phyloP scores from a whole-genome alignment of 345 rosid genomes.

The Hevea brasiliensis region DNA sequence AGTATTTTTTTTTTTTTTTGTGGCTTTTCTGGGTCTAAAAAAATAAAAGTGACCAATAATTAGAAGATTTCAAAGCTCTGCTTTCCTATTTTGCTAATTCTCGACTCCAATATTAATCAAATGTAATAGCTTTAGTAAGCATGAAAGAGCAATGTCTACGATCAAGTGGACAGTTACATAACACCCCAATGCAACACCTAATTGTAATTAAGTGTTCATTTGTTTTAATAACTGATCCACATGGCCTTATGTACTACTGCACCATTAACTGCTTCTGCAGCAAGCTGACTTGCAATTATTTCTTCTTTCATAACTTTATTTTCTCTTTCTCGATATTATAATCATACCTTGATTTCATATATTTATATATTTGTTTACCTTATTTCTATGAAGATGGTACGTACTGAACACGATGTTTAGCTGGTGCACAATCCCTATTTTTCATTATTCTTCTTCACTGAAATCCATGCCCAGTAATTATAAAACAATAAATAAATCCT shows the following conservation, averaged over 20 bases:
- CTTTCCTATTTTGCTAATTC: no score
- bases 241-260: slow-evolving; percentile 35
- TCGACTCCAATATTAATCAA: no score
- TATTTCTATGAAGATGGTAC: slow-evolving; percentile 11
- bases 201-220: background rate
- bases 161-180: slow-evolving; percentile 40
- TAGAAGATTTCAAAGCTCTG: no score
- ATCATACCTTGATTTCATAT: slow-evolving; percentile 13
- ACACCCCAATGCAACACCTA: slow-evolving; percentile 27
- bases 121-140: no score
- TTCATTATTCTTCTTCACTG: slow-evolving; percentile 30
- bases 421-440: slow-evolving; percentile 2
- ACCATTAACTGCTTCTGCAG: background rate
- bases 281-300: slow-evolving; percentile 31
- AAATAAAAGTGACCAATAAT: background rate
- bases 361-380: slow-evolving; percentile 8
- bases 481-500: background rate
- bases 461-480: slow-evolving; percentile 35
- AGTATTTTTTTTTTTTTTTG: background rate
- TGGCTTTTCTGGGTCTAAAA: background rate
- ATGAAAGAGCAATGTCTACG: slow-evolving; percentile 41
- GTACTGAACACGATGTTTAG: slow-evolving; percentile 36
- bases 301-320: slow-evolving; percentile 9
- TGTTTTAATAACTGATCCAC: slow-evolving; percentile 7
- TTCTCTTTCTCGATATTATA: slow-evolving; percentile 7